Base-by-base conservation (phyloP, 108 stramenopile species). In the Cyclotella kingstonii region DNA sequence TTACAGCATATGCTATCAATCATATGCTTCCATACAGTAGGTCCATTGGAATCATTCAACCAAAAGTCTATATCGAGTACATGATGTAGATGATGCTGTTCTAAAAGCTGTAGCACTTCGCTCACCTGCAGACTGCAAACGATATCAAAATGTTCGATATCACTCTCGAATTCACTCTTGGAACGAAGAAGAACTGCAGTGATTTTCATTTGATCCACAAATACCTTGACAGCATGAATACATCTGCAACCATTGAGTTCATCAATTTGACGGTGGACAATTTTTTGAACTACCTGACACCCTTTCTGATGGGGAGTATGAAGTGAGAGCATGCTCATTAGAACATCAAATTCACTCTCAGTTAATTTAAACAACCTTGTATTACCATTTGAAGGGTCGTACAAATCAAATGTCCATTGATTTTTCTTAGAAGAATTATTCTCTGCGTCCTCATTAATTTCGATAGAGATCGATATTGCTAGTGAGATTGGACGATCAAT, bases 301-400 rank as follows among this genome's bases (percentile, higher is more conserved):
- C 10, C 39, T 34, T 30, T 47, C n/a, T n/a, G n/a, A n/a, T n/a
- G n/a, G n/a, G n/a, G n/a, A n/a, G n/a, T n/a, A n/a, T n/a, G n/a
- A n/a, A n/a, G n/a, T n/a, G n/a, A n/a, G n/a, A n/a, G n/a, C n/a
- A n/a, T n/a, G n/a, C n/a, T n/a, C n/a, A n/a, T 43, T 9, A 68
- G 27, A 19, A 31, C 4, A 34, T 53, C 45, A 42, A 68, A 68
- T 44, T 68, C 51, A 18, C 25, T 34, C 15, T 54, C 50, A 6
- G 44, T 30, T 19, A 68, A 54, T 9, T 14, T 41, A 17, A 49
- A 68, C 0, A 26, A 22, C 36, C n/a, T 23, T 1, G 22, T 23
- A 29, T 3, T 50, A 40, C 68, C 68, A 60, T 60, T 45, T 12
- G 46, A 43, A 23, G 68, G 68, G 27, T 68, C 58, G 18, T 68